Evolutionary conservation across 169 alveolate genomes (phyloP).

Genomic region (Plasmodium gaboni): DNA sequence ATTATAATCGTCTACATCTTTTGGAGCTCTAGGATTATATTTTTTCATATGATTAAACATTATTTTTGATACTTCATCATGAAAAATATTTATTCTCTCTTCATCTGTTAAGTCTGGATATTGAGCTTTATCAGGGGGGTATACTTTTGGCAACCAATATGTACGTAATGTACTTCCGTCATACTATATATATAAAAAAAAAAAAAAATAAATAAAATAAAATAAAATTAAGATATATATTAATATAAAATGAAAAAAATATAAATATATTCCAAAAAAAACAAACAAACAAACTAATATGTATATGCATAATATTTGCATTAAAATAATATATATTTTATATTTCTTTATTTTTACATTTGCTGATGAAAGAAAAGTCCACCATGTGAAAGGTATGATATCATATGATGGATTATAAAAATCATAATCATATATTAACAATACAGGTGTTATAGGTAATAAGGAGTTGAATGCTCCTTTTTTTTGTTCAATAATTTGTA

Average conservation of each 20-base stretch:
- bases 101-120: slow-evolving; percentile 33
- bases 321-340: neutral
- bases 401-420: slow-evolving; percentile 66
- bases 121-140: slow-evolving; percentile 54
- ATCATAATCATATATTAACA: slow-evolving; percentile 39
- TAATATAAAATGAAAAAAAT: neutral
- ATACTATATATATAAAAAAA: slow-evolving; percentile 16
- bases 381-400: slow-evolving; percentile 61
- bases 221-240: no score
- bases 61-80: slow-evolving; percentile 70
- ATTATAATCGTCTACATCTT: slow-evolving; percentile 63
- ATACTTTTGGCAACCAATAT: slow-evolving; percentile 59
- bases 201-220: neutral
- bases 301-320: neutral
- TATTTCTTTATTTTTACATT: slow-evolving; percentile 20
- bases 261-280: neutral
- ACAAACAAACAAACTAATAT: no score
- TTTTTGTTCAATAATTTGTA: slow-evolving; percentile 44
- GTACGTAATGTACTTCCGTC: slow-evolving; percentile 22
- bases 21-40: slow-evolving; percentile 58
- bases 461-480: slow-evolving; percentile 63
- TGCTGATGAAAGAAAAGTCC: slow-evolving; percentile 19
- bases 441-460: slow-evolving; percentile 65
- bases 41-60: slow-evolving; percentile 67
- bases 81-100: slow-evolving; percentile 50